Conservation (phyloP, 495 filamentous ascomycete genomes). For the Daldinia grandis region DNA sequence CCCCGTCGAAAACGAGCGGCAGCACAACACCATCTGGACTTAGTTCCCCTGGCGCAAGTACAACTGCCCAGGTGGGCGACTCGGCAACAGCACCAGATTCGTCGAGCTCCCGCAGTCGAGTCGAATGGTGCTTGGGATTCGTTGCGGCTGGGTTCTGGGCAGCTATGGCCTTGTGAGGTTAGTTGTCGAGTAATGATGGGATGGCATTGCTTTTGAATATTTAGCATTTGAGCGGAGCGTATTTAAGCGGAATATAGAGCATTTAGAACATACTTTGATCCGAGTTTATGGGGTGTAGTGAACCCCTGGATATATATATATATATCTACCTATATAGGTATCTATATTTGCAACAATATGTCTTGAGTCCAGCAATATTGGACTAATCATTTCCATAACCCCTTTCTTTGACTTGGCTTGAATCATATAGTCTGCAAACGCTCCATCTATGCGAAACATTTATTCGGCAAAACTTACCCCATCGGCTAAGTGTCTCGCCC, state of each 20-base stretch:
- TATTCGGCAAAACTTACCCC: too few species aligned
- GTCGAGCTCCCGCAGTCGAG: not conserved
- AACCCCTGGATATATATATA: too few species aligned
- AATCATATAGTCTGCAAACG: too few species aligned
- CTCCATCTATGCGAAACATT: too few species aligned
- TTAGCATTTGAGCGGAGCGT: not conserved
- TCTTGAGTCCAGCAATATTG: too few species aligned
- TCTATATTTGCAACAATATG: too few species aligned
- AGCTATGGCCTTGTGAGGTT: not conserved
- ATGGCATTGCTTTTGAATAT: not conserved
- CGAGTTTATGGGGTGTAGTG: not conserved
- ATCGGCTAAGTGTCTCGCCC: too few species aligned
- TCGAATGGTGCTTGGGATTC: conserved; percentile 11
- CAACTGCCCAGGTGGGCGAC: not conserved
- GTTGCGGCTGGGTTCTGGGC: conserved; percentile 8
- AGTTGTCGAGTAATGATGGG: not conserved
- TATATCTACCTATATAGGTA: too few species aligned
- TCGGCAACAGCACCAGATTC: conserved; percentile 8
- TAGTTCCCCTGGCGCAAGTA: not conserved
- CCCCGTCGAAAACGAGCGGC: not conserved
- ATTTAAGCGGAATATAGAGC: not conserved
- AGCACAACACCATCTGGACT: not conserved
- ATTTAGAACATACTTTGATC: not conserved
- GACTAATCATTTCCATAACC: too few species aligned
- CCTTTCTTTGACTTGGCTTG: too few species aligned